Evolutionary conservation across 192 early-diverging fungal species (phyloP), one percentile per base, ranked within the genome.

Genomic region (Rhizophlyctis rosea): DNA sequence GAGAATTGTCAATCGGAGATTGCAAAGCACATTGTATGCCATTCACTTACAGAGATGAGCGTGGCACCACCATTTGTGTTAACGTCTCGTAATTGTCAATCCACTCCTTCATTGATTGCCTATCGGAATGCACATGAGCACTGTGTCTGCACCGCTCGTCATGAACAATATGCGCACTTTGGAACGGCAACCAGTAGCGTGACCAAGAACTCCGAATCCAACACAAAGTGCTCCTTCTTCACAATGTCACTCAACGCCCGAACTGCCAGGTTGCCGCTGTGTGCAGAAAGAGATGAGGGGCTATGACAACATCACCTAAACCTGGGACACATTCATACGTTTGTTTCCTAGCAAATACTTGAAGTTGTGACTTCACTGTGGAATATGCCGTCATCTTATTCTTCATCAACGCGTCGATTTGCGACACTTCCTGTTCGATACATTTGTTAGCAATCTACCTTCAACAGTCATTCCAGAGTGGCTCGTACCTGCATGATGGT

Each of bases 171-270:
- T n/a, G n/a, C n/a, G n/a, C 76, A 92, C 87, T 84, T 94, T 55
- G 97, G 96, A 27, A 99, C 92, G 47, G 96, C 97, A 5, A 99
- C 93, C 67, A 98, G 75, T 34, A 92, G 68, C 0, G 97, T 98
- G 32, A 85, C 86, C 57, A 99, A 66, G 69, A 94, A 96, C 77
- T 98, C 96, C 0, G 97, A 99, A 64, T 94, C 89, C 29, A 89
- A 61, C 11, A 98, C 82, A 59, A 95, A 87, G 58, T 98, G 87
- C 59, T 93, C 91, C 68, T 91, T 90, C 79, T 88, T 94, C 14
- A 98, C 94, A 57, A 96, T 78, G 50, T 88, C 91, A 57, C 86
- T 87, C 52, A 99, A 76, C 67, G 86, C 86, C 55, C 84, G 76
- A 4, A 98, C 93, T 1, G 94, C 86, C 57, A 99, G 75, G 62